Evolutionary conservation across 176 grass and related monocot genomes (phyloP).

Genomic region (Oryza longistaminata): DNA sequence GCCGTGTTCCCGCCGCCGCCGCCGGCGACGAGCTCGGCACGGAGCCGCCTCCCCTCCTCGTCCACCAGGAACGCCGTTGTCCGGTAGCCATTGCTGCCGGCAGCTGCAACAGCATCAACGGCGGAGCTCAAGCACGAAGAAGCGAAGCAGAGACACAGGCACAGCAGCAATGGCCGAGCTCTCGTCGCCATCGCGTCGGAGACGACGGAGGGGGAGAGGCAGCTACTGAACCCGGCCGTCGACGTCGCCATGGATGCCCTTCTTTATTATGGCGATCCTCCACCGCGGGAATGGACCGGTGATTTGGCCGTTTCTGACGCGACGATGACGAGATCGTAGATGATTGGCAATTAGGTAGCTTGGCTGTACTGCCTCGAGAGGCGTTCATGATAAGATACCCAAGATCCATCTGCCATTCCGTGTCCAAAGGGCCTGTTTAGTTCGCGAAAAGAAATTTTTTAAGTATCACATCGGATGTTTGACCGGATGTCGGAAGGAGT

Average conservation of each 20-base stretch:
- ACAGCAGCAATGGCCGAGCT: neutral
- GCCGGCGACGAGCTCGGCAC: slow-evolving; percentile 16
- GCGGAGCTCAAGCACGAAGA: neutral
- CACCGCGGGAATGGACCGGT: neutral
- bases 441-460: too few relatives aligned
- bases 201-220: too few relatives aligned
- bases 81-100: slow-evolving; percentile 23
- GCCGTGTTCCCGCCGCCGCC: neutral
- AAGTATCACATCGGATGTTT: too few relatives aligned
- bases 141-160: neutral
- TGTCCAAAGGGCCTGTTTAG: neutral
- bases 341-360: neutral
- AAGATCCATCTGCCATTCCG: neutral
- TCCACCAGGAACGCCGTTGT: slow-evolving; percentile 16
- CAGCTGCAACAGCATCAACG: neutral
- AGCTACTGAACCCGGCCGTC: neutral
- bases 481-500: too few relatives aligned
- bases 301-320: neutral
- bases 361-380: neutral
- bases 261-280: neutral
- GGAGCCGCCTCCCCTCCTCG: slow-evolving; percentile 4
- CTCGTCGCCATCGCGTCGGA: slow-evolving; percentile 23
- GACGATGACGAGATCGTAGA: neutral
- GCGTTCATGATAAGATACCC: neutral
- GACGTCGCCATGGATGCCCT: neutral